Percentiles rank a stretch among this genome's conserved stretches.
phyloP scores from a whole-genome alignment of 2,329 filamentous ascomycete species.

The Penicillium aurantiogriseum region DNA sequence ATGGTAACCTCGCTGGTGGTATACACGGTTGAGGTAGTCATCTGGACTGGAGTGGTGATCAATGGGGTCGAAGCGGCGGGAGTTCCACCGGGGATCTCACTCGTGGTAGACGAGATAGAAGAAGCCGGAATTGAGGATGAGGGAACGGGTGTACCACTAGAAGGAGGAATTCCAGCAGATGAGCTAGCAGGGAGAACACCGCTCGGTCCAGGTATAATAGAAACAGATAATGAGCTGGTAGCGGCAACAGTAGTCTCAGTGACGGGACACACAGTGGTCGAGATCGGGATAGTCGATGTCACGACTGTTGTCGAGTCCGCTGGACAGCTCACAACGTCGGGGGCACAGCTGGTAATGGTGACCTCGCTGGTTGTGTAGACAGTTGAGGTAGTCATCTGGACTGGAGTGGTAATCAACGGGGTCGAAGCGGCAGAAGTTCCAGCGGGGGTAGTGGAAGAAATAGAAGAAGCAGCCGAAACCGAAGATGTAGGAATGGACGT shows the following conservation, averaged over 20 bases:
- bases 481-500: background rate
- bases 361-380: constrained; percentile 37
- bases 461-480: background rate
- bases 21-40: constrained; percentile 39
- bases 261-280: constrained; percentile 60
- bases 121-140: background rate
- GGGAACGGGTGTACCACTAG: background rate
- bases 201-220: background rate
- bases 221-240: background rate
- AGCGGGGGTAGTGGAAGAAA: background rate
- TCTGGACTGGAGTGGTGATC: constrained; percentile 1
- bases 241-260: constrained; percentile 27
- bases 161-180: background rate
- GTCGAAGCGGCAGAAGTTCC: background rate
- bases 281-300: constrained; percentile 56
- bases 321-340: constrained; percentile 51
- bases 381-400: constrained; percentile 35
- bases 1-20: constrained; percentile 39
- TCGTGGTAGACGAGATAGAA: background rate
- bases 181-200: background rate
- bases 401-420: background rate
- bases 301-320: constrained; percentile 49
- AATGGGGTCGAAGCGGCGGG: too few relatives aligned
- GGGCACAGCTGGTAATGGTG: constrained; percentile 42
- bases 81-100: background rate